Evolutionary conservation across 2,329 filamentous ascomycete species (phyloP).

Genomic region (Ciborinia camelliae): DNA sequence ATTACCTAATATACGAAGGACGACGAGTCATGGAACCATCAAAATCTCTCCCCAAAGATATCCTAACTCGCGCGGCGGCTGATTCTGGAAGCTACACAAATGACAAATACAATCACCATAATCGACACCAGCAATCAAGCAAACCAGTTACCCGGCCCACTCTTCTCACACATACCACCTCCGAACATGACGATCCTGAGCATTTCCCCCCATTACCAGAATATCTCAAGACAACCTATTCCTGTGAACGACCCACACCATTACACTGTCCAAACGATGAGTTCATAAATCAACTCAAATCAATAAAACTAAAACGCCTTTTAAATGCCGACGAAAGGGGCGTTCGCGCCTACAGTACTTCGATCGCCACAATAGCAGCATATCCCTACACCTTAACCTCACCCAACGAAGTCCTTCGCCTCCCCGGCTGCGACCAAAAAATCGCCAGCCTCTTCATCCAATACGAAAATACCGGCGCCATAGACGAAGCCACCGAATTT

Average conservation of each 20-base stretch:
- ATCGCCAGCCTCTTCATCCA: conserved; percentile 75
- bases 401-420: conserved; percentile 42
- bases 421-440: conserved; percentile 81
- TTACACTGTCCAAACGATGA: conserved; percentile 65
- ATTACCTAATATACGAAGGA: conserved; percentile 56
- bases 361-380: conserved; percentile 77
- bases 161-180: conserved; percentile 65
- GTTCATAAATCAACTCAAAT: conserved; percentile 72
- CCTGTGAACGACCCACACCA: conserved; percentile 76
- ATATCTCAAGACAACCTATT: conserved; percentile 64
- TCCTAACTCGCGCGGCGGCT: conserved; percentile 31
- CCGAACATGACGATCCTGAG: conserved; percentile 64
- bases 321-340: conserved; percentile 75
- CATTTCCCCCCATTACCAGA: conserved; percentile 63
- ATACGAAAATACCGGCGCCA: conserved; percentile 58
- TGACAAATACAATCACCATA: conserved; percentile 22
- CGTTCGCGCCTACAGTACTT: conserved; percentile 80
- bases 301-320: conserved; percentile 68
- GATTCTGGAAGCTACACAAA: conserved; percentile 27
- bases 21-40: conserved; percentile 20
- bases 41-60: neutral
- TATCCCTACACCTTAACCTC: conserved; percentile 55
- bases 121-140: conserved; percentile 19
- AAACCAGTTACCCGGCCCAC: conserved; percentile 38
- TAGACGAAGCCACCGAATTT: conserved; percentile 63